phyloP scores from a whole-genome alignment of 306 rosid genomes.

The Glycine soja region DNA sequence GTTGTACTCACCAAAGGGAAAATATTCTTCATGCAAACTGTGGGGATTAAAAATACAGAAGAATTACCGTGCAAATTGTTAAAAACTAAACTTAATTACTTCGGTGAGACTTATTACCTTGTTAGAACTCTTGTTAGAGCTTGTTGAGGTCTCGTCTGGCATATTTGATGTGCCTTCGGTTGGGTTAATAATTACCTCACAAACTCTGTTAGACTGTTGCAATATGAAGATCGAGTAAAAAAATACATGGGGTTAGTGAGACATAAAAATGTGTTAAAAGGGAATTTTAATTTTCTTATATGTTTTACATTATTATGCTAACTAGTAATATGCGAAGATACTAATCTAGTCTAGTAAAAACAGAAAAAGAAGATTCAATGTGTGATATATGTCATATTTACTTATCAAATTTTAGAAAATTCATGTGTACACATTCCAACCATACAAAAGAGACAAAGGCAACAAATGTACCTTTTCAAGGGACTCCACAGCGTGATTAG shows the following conservation, averaged over 20 bases:
- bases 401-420: background rate
- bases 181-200: background rate
- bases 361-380: background rate
- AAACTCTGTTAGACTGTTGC: constrained; percentile 12
- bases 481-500: background rate
- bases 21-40: background rate
- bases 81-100: background rate
- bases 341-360: background rate
- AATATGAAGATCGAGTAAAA: background rate
- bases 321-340: background rate
- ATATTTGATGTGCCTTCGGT: background rate
- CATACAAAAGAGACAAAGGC: too few species aligned
- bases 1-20: background rate
- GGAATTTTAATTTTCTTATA: background rate
- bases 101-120: constrained; percentile 30
- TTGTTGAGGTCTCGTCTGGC: background rate
- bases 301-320: background rate
- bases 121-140: background rate
- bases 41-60: background rate
- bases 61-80: background rate
- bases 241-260: background rate
- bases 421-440: too few species aligned
- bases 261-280: background rate
- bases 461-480: too few species aligned
- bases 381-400: background rate